These are phyloP conservation scores for Achaetomiella virescens DNA, from an alignment of 495 filamentous ascomycete species.

Conservation along the genomic window DNA sequence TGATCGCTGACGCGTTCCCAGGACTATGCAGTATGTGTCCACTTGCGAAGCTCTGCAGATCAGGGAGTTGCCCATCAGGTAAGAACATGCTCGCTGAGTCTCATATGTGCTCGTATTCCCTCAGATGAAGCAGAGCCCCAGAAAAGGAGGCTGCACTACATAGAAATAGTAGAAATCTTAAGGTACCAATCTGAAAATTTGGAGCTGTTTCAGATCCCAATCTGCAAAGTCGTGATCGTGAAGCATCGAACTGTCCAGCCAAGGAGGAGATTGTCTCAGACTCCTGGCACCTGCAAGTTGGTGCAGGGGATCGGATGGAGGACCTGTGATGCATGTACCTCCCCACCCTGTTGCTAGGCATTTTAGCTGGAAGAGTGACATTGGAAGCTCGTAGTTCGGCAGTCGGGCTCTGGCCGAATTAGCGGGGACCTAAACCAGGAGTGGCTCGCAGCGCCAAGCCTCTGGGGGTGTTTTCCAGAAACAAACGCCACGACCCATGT, in stretches of 20 bases:
- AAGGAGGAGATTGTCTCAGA: background rate
- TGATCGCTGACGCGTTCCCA: constrained; percentile 10
- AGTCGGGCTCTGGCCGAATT: background rate
- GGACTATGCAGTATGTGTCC: background rate
- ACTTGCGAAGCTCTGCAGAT: background rate
- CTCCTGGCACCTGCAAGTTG: background rate
- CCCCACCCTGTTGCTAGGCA: background rate
- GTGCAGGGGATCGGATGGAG: too few relatives aligned
- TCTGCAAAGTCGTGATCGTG: background rate
- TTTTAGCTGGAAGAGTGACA: background rate
- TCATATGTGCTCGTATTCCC: background rate
- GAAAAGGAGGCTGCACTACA: background rate
- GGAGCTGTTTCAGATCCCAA: background rate
- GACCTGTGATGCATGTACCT: constrained; percentile 1
- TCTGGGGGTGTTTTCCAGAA: constrained; percentile 10
- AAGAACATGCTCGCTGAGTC: background rate
- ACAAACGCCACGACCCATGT: constrained; percentile 23
- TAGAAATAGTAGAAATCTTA: background rate
- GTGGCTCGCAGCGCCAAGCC: constrained; percentile 16
- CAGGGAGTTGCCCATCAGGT: background rate
- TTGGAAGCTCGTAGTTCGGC: constrained; percentile 1
- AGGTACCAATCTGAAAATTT: background rate
- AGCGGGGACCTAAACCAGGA: constrained; percentile 1
- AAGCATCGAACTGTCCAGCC: background rate
- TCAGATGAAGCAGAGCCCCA: background rate